Base-by-base conservation (phyloP, 306 rosid species). In the Rubus idaeus region DNA sequence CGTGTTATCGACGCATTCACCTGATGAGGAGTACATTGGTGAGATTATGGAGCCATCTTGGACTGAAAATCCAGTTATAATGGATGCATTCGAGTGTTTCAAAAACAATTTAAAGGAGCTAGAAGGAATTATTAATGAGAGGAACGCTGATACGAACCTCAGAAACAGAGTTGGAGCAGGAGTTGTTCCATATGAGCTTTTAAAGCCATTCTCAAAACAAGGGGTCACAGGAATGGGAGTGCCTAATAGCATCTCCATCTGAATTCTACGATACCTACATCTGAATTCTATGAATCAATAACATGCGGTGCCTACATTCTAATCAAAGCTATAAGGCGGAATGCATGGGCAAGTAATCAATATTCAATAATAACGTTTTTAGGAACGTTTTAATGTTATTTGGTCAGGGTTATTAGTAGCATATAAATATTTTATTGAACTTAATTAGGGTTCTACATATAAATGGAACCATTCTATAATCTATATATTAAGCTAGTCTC, bases 171-270 rank as follows among this genome's bases (percentile, higher is more conserved):
- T 80, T 69, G 84, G 89, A 68, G 91, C 84, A 30, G 67, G 62
- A 23, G 83, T 78, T 68, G 56, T 77, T 71, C 87, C 85, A 30
- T 89, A 73, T 67, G 78, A 85, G 80, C 89, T 83, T 75, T 66
- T 78, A 62, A 86, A 79, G 47, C 88, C 81, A 64, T 71, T 77
- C 62, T 79, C 89, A 20, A 14, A 44, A 7, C 74, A 67, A 49
- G 75, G 84, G 35, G 85, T 84, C 62, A 78, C 78, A 2, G 81
- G 88, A 30, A 86, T 39, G 78, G 86, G 81, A 20, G 83, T 84
- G 69, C 81, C 83, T 55, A 71, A 70, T 40, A 82, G 85, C 71
- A 81, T 82, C 60, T 77, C 74, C 18, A 74, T 78, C 64, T 77
- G 74, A 30, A 61, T 5, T 37, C 61, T 37, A 73, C 12, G 51